phyloP scores from a whole-genome alignment of 805 yeast species.

The Ogataea neopini region DNA sequence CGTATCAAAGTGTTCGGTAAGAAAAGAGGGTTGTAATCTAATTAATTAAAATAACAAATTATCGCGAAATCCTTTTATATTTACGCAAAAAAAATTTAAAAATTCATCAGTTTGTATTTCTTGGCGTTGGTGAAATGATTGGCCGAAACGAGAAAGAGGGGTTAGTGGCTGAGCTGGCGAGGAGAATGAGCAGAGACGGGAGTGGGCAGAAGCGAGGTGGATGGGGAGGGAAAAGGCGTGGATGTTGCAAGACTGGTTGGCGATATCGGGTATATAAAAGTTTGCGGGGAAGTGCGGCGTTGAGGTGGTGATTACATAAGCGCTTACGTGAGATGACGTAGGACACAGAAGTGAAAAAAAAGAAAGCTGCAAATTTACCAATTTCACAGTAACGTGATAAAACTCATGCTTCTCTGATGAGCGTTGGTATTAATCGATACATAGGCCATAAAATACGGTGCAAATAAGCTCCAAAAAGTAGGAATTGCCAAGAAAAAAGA shows the following conservation, averaged over 20 bases:
- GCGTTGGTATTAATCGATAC: no score
- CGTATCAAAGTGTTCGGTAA: no score
- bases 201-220: background rate
- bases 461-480: background rate
- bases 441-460: no score
- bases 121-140: conserved; percentile 1
- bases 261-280: background rate
- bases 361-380: no score
- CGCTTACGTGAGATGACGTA: background rate
- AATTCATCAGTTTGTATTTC: background rate
- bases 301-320: background rate
- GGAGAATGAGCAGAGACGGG: background rate
- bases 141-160: conserved; percentile 3
- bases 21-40: background rate
- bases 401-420: no score
- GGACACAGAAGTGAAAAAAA: no score
- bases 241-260: background rate
- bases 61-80: conserved; percentile 1
- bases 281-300: background rate
- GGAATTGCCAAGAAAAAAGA: background rate
- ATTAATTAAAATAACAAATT: background rate
- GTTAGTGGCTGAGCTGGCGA: background rate
- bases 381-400: no score
- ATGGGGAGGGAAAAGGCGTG: background rate
- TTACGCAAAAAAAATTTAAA: background rate